phyloP scores from a whole-genome alignment of 192 early-diverging fungal species.

The Cladochytrium replicatum region DNA sequence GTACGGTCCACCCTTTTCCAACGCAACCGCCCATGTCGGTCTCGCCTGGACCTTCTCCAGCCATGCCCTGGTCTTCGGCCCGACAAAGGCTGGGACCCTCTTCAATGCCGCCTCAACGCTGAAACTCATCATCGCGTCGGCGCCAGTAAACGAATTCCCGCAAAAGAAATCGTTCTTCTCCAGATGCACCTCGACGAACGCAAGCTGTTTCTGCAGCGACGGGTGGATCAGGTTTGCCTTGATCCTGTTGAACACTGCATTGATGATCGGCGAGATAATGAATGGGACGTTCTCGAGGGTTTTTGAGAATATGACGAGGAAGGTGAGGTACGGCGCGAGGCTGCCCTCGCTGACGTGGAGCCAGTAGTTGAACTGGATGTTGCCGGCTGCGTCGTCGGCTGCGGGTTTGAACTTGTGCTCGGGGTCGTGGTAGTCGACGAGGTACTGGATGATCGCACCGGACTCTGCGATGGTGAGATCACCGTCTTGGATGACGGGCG shows the following conservation, averaged over 20 bases:
- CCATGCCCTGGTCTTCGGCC: constrained; percentile 16
- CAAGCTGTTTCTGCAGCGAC: constrained; percentile 1
- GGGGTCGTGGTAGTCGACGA: constrained; percentile 20
- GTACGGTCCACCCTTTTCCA: constrained; percentile 35
- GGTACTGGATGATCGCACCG: constrained; percentile 37
- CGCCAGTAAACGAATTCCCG: constrained; percentile 24
- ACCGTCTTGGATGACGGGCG: constrained; percentile 34
- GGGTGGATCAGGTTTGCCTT: constrained; percentile 8
- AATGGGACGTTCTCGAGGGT: background rate
- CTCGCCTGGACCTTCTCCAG: constrained; percentile 17
- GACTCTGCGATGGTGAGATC: constrained; percentile 20
- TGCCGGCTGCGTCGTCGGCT: constrained; percentile 2
- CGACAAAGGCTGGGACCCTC: background rate
- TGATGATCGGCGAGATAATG: constrained; percentile 11
- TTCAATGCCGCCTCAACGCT: constrained; percentile 19
- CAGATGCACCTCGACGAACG: constrained; percentile 28
- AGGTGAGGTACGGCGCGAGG: constrained; percentile 9
- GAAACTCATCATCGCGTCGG: constrained; percentile 33
- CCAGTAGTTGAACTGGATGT: constrained; percentile 18
- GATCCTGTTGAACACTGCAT: constrained; percentile 7
- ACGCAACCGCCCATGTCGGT: constrained; percentile 18
- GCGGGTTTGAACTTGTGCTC: constrained; percentile 13
- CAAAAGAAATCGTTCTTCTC: constrained; percentile 21
- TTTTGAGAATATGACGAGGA: no score
- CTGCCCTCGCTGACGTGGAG: constrained; percentile 32